phyloP scores from a whole-genome alignment of 2,329 filamentous ascomycete genomes.

The Trichothecium sympodiale region DNA sequence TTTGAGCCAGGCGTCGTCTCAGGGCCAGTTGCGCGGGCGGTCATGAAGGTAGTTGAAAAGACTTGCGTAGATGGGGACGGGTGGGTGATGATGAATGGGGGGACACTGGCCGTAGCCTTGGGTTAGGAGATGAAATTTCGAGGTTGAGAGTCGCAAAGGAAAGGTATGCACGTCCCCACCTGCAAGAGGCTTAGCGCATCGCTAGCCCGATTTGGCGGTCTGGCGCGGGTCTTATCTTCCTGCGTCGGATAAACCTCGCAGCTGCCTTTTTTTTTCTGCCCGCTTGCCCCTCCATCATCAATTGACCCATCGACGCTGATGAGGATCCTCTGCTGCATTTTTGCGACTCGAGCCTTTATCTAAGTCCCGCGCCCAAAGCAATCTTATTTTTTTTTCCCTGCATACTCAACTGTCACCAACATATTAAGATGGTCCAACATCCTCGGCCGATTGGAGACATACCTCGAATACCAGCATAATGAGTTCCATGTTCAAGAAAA shows the following conservation, averaged over 20 bases:
- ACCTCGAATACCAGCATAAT: constrained; percentile 28
- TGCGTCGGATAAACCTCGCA: constrained; percentile 5
- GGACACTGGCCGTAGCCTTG: constrained; percentile 11
- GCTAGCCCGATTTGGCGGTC: too few species aligned
- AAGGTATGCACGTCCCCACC: not conserved
- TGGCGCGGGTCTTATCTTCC: constrained; percentile 1
- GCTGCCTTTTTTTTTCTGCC: not conserved
- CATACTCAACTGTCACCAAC: too few species aligned
- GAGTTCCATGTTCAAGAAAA: constrained; percentile 60
- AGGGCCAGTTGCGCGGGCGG: constrained; percentile 17
- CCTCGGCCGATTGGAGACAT: not conserved
- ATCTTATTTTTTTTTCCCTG: too few species aligned
- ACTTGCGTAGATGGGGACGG: constrained; percentile 10
- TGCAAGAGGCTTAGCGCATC: not conserved
- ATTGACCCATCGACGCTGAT: too few species aligned
- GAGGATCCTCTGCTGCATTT: too few species aligned
- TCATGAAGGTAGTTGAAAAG: constrained; percentile 19
- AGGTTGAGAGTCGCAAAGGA: constrained; percentile 18
- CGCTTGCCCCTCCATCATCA: too few species aligned
- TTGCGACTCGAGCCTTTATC: too few species aligned
- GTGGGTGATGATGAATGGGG: constrained; percentile 21
- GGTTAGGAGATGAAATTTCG: constrained; percentile 33
- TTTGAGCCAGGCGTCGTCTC: constrained; percentile 23
- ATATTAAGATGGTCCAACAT: not conserved
- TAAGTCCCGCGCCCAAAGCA: too few species aligned